Base-by-base conservation (phyloP, 495 filamentous ascomycete genomes). In the Endocarpon pusillum region DNA sequence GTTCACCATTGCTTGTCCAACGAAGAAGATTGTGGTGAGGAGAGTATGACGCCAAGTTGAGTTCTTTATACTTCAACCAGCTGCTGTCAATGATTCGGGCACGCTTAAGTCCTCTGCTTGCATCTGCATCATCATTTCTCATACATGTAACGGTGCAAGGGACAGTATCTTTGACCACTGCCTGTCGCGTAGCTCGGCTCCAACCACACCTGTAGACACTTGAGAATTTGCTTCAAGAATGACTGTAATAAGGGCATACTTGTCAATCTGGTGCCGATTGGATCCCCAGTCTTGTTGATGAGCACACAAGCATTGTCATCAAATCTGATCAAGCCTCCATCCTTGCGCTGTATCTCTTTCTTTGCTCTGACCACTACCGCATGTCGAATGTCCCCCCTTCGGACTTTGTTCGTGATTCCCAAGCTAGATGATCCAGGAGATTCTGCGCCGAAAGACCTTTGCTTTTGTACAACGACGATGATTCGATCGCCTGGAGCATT, bases 151-250 rank as follows among this genome's bases (percentile, higher is more conserved):
- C 7, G 89, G 84, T 19, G 89, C 89, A 67, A 99, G 64, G 39
- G 82, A 92, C 53, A 99, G 62, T 45, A 99, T 94, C 69, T 94
- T 96, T 33, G 83, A 89, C 86, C 91, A 96, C 53, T 87, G 74
- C 59, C 78, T 85, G 40, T 75, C 71, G 43, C 81, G 69, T 48
- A 99, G 53, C 57, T 99, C 89, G 28, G 73, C 65, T 12, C 84
- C 87, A 20, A 93, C 83, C 28, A 92, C 70, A 38, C 83, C 79
- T 74, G 41, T 28, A 28, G 16, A 3, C 29, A 26, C 39, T 39
- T 8, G n/a, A 15, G 42, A 27, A 38, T 26, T n/a, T 12, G 25
- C 25, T 10, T 32, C 1, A 34, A 21, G 18, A 12, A 15, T 20
- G 18, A 34, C 3, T 22, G 18, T 30, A 21, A 12, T 10, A 11